Percentiles rank a stretch among this genome's conserved stretches.
Evolutionary conservation across 768 basidiomycete species (phyloP).

Genomic region (Boletus vinaceobasis): DNA sequence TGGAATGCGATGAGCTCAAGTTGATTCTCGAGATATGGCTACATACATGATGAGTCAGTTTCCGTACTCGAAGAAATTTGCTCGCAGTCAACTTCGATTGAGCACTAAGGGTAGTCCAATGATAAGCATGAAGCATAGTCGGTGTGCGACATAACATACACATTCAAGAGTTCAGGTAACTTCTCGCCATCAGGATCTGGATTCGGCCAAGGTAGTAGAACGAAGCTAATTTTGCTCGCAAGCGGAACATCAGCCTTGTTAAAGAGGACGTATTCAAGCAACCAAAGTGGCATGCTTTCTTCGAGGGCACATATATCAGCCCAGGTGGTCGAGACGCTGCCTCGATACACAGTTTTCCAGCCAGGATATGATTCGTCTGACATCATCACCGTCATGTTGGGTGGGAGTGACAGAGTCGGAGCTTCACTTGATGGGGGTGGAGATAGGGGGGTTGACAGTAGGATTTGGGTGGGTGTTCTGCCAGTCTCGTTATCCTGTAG

Average conservation of each 20-base stretch:
- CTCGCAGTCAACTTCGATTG: conserved; percentile 89
- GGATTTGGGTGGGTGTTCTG: conserved; percentile 51
- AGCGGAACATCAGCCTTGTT: conserved; percentile 54
- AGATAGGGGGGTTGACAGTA: conserved; percentile 53
- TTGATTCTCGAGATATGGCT: not conserved
- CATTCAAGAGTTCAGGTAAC: conserved; percentile 80
- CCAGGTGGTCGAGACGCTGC: conserved; percentile 57
- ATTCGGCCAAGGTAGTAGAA: conserved; percentile 72
- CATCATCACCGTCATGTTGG: conserved; percentile 65
- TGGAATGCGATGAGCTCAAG: conserved; percentile 27
- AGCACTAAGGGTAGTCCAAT: conserved; percentile 37
- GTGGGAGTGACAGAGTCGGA: conserved; percentile 59
- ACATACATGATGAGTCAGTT: conserved; percentile 78
- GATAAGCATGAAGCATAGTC: not conserved
- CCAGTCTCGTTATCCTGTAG: conserved; percentile 26
- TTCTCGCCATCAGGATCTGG: conserved; percentile 55
- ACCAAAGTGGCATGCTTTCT: conserved; percentile 80
- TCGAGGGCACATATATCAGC: conserved; percentile 60
- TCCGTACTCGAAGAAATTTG: conserved; percentile 79
- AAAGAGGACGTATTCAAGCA: conserved; percentile 79
- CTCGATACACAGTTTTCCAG: conserved; percentile 76
- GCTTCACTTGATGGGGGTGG: conserved; percentile 74
- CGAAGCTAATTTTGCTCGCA: conserved; percentile 81
- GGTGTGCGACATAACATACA: conserved; percentile 48
- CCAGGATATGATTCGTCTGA: conserved; percentile 76